Base-by-base conservation (phyloP, 257 asterid genomes). In the Voacanga thouarsii region DNA sequence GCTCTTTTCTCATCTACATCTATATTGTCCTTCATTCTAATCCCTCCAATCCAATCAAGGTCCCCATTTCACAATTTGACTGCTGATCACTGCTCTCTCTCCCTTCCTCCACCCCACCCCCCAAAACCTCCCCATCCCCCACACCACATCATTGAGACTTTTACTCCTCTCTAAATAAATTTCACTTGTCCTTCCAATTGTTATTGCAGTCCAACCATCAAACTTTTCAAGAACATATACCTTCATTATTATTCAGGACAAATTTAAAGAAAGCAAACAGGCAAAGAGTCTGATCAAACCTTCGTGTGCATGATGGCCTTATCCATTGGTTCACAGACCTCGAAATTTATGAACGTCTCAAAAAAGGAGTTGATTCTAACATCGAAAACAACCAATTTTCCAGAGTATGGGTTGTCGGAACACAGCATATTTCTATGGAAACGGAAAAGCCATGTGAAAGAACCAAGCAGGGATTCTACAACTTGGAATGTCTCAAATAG, bases 401-500 rank as follows among this genome's bases (percentile, higher is more conserved):
- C 56, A 71, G 28, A 12, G 26, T 39, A 39, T 64, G 66, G 68
- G 50, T 23, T 41, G 63, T 60, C 75, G 23, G 66, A n/a, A 14
- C 9, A 15, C 64, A 26, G 6, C 10, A 18, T n/a, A n/a, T 65
- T 41, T 41, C 12, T 41, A 14, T 70, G 72, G 74, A 75, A 75
- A 59, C 74, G 51, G 71, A 63, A 71, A 71, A 59, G 71, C 55
- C 81, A 71, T 59, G 64, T 43, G 80, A 79, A 37, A 68, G 61
- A 45, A n/a, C 61, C 75, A 39, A 70, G 47, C 64, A 39, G 3
- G 77, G 67, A 11, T 75, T n/a, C 71, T 66, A 41, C 49, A 66
- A 55, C 75, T 76, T 55, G 64, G 85, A 72, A 75, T 79, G 78
- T 70, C 75, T 63, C 67, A 74, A 39, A 55, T 57, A 24, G 12